Evolutionary conservation across 495 filamentous ascomycete genomes (phyloP).

Genomic region (Neurospora sp.): DNA sequence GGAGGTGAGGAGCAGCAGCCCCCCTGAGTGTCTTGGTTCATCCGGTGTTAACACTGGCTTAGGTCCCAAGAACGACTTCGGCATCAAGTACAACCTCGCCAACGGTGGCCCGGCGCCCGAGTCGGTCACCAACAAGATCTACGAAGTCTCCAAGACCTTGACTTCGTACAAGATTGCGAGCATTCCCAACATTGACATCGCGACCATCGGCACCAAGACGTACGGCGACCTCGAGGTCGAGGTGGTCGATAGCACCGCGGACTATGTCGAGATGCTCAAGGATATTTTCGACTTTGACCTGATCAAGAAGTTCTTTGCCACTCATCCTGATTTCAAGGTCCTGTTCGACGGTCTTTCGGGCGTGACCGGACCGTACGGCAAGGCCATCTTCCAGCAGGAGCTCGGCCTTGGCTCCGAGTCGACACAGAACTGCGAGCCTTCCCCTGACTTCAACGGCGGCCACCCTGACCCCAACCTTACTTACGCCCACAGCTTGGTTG

Average conservation of each 20-base stretch:
- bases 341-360: conserved; percentile 91
- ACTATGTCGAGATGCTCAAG: conserved; percentile 93
- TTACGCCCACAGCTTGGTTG: conserved; percentile 93
- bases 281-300: conserved; percentile 95
- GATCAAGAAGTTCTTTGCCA: conserved; percentile 82
- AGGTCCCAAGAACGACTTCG: conserved; percentile 92
- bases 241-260: conserved; percentile 80
- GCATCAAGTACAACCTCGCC: conserved; percentile 97
- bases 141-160: conserved; percentile 75
- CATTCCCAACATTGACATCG: conserved; percentile 77
- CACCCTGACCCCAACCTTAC: conserved; percentile 97
- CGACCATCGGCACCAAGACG: conserved; percentile 67
- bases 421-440: conserved; percentile 88
- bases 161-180: conserved; percentile 85
- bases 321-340: conserved; percentile 87
- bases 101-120: conserved; percentile 96
- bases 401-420: conserved; percentile 65
- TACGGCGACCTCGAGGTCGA: conserved; percentile 87
- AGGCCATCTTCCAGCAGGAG: conserved; percentile 90
- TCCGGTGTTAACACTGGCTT: not conserved
- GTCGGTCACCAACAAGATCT: conserved; percentile 95
- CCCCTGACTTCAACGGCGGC: conserved; percentile 89
- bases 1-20: conserved; percentile 56
- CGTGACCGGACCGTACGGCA: conserved; percentile 91
- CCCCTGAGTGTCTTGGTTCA: not conserved